phyloP scores from a whole-genome alignment of 2,329 filamentous ascomycete species.

The Xylaria sp. region DNA sequence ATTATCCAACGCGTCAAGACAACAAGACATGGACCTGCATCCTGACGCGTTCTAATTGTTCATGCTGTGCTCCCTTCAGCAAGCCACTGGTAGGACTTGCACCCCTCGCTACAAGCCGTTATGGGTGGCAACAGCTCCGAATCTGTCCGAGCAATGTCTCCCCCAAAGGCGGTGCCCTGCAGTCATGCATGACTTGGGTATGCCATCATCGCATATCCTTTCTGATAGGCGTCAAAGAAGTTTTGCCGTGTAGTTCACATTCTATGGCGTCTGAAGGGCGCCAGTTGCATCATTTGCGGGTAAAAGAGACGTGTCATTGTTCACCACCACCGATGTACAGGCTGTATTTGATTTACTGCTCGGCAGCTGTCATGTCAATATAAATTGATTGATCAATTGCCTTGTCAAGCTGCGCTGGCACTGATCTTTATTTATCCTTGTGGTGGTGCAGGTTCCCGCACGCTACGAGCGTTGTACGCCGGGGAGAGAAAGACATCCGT shows the following conservation, averaged over 20 bases:
- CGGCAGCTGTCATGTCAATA: conserved; percentile 10
- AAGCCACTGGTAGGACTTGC: conserved; percentile 4
- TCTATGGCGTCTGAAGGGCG: neutral
- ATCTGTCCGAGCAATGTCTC: conserved; percentile 5
- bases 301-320: conserved; percentile 10
- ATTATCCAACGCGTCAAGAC: conserved; percentile 12
- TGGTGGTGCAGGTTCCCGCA: conserved; percentile 22
- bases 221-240: neutral
- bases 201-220: neutral
- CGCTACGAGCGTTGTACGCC: neutral
- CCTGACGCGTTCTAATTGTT: neutral
- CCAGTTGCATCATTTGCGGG: conserved; percentile 11
- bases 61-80: conserved; percentile 21
- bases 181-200: neutral
- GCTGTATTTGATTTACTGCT: conserved; percentile 21
- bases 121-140: conserved; percentile 5
- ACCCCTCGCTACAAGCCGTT: conserved; percentile 2
- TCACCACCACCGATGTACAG: neutral
- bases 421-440: conserved; percentile 17
- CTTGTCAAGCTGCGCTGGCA: neutral
- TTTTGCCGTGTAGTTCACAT: neutral
- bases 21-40: conserved; percentile 11
- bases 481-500: neutral
- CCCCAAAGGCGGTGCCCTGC: conserved; percentile 7
- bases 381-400: conserved; percentile 9